These are phyloP conservation scores for Karstenula rhodostoma DNA, from an alignment of 2,329 filamentous ascomycete genomes.

Conservation along the genomic window DNA sequence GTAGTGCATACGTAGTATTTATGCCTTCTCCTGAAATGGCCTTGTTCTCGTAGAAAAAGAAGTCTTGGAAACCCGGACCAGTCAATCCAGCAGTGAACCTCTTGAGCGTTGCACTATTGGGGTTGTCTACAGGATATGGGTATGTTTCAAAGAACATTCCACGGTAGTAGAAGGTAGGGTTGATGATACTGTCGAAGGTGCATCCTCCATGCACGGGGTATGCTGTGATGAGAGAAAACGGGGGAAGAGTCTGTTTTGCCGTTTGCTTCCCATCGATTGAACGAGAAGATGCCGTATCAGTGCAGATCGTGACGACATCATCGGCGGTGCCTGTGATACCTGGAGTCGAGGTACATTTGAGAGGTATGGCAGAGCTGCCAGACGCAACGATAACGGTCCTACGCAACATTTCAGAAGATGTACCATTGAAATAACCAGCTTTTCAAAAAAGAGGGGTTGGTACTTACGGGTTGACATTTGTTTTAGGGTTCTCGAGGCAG, in stretches of 20 bases:
- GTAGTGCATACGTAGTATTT: conserved; percentile 15
- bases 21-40: conserved; percentile 17
- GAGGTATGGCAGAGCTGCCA: conserved; percentile 13
- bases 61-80: conserved; percentile 19
- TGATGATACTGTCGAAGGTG: conserved; percentile 22
- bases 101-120: conserved; percentile 4
- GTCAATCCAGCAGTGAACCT: conserved; percentile 17
- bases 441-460: neutral
- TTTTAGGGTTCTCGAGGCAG: conserved; percentile 20
- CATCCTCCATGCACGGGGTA: conserved; percentile 21
- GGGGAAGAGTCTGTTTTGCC: conserved; percentile 16
- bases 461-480: conserved; percentile 17
- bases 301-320: conserved; percentile 22
- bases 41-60: conserved; percentile 17
- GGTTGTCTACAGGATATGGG: conserved; percentile 3
- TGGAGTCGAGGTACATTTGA: conserved; percentile 14
- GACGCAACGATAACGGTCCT: conserved; percentile 18
- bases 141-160: conserved; percentile 17
- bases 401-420: neutral
- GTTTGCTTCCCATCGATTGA: conserved; percentile 13
- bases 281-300: conserved; percentile 9
- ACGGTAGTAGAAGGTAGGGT: conserved; percentile 21
- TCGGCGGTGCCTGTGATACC: conserved; percentile 22
- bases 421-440: neutral
- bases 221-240: conserved; percentile 20